A percentile compares a stretch with the other conserved stretches of the same genome.
These are phyloP conservation scores for Scleroderma citrinum DNA, from an alignment of 768 basidiomycete species.

Conservation along the genomic window DNA sequence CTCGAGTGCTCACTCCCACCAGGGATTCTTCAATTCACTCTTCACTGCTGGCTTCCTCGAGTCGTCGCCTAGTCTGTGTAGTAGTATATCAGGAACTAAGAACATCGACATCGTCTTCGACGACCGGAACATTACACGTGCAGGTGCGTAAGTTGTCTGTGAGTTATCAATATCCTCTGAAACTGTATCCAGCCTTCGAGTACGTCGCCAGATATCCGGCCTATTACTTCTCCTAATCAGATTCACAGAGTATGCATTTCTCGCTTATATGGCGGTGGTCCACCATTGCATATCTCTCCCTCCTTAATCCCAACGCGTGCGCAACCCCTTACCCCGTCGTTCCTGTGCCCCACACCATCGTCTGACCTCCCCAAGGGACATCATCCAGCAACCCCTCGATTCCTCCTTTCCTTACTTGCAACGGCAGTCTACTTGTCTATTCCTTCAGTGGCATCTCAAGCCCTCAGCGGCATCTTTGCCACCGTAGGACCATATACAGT, in stretches of 20 bases:
- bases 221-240: conserved; percentile 8
- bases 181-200: conserved; percentile 69
- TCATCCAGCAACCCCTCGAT: conserved; percentile 73
- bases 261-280: conserved; percentile 82
- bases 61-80: conserved; percentile 30
- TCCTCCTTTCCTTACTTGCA: conserved; percentile 82
- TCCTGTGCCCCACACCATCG: conserved; percentile 30
- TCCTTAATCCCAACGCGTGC: conserved; percentile 57
- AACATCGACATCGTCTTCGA: conserved; percentile 71
- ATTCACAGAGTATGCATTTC: conserved; percentile 70
- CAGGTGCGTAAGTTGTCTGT: conserved; percentile 45
- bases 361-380: conserved; percentile 41
- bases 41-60: conserved; percentile 80
- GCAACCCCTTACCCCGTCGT: conserved; percentile 69
- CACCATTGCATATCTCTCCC: conserved; percentile 61
- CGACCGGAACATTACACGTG: conserved; percentile 83
- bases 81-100: conserved; percentile 31
- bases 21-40: conserved; percentile 86
- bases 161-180: conserved; percentile 2
- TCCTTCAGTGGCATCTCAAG: conserved; percentile 67
- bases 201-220: conserved; percentile 35
- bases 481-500: conserved; percentile 79
- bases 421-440: conserved; percentile 84
- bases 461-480: conserved; percentile 61
- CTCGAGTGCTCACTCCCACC: conserved; percentile 7